Evolutionary conservation across 225 moss, liverwort and hornwort species (phyloP).

Genomic region (Straminergon stramineum): DNA sequence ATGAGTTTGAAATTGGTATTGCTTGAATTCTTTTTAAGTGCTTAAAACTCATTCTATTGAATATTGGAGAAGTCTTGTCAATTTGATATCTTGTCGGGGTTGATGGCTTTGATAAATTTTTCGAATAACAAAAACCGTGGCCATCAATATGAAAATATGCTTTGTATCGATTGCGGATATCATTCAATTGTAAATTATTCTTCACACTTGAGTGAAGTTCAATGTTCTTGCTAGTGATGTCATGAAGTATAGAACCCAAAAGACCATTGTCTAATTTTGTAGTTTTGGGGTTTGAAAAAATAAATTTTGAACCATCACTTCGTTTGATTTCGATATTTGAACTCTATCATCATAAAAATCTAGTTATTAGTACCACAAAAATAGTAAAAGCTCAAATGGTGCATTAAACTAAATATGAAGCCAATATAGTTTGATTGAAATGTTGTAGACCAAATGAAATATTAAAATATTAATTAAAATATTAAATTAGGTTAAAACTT

Average conservation of each 20-base stretch:
- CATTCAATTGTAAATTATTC: neutral
- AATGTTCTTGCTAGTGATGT: neutral
- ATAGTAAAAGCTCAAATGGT: too few relatives aligned
- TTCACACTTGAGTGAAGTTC: neutral
- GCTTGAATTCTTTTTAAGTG: neutral
- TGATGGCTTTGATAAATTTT: neutral
- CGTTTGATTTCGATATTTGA: neutral
- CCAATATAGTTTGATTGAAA: neutral
- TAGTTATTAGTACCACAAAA: neutral
- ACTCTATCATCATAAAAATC: neutral
- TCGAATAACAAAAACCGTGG: slow-evolving; percentile 8
- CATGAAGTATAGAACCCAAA: neutral
- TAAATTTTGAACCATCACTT: neutral
- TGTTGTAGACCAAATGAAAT: neutral
- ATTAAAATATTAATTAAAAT: too few relatives aligned
- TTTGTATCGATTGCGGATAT: neutral
- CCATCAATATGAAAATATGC: slow-evolving; percentile 18
- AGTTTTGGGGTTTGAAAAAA: neutral
- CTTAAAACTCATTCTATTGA: neutral
- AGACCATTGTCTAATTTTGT: neutral
- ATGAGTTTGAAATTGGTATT: neutral
- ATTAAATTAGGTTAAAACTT: neutral
- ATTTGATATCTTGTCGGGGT: neutral
- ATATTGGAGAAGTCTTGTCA: neutral
- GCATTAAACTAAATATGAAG: neutral